A percentile compares a stretch with the other conserved stretches of the same genome.
phyloP scores from a whole-genome alignment of 257 asterid species.

The Solanum boliviense region DNA sequence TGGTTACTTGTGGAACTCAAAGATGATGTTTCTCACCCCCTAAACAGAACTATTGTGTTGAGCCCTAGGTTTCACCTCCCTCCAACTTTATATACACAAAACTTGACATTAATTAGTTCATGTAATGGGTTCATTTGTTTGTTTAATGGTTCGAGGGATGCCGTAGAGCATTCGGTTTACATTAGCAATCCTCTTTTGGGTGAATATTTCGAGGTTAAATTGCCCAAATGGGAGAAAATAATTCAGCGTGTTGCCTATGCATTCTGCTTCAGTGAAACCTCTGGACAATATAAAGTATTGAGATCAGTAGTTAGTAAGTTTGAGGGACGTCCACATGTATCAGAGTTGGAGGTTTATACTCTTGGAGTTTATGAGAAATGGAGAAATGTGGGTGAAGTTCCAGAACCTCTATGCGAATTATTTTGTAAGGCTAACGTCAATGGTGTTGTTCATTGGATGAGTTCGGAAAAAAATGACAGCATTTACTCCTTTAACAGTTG shows the following conservation, averaged over 20 bases:
- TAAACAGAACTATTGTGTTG: neutral
- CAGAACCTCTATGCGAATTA: neutral
- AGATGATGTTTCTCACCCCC: neutral
- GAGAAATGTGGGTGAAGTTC: neutral
- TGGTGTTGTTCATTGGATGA: neutral
- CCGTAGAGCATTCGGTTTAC: neutral
- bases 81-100: neutral
- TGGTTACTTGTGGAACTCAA: neutral
- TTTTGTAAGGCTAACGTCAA: neutral
- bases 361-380: neutral
- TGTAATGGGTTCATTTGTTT: neutral
- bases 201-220: neutral
- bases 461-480: too few relatives aligned
- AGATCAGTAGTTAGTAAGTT: neutral
- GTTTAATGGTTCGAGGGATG: neutral
- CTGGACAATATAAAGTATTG: neutral
- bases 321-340: neutral
- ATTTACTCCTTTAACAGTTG: neutral
- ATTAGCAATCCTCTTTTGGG: neutral
- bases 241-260: neutral
- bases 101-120: neutral
- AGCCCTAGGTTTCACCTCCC: neutral
- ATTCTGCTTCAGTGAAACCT: neutral
- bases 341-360: neutral
- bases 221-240: neutral